Evolutionary conservation across 192 early-diverging fungal genomes (phyloP), one percentile per base, ranked within the genome.

Genomic region (Coemansia sp.): DNA sequence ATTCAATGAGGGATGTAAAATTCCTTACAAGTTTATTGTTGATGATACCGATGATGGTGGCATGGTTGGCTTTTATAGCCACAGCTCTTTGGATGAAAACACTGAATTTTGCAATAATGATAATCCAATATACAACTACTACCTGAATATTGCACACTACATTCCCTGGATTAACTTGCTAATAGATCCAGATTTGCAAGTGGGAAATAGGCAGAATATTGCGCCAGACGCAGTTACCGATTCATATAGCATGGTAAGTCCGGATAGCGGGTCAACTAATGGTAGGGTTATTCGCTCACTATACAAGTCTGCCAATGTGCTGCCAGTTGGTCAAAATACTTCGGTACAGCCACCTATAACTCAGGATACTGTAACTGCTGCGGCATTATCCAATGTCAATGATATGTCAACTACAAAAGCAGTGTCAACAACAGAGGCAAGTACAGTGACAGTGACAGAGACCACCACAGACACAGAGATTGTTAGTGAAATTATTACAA

Each of bases 131-230:
- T 51, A 59, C 21, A 50, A 59, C 50, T 75, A 69, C 59, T 75
- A 75, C 52, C 57, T 67, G 0, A 49, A 65, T 38, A 38, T 75
- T 15, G 48, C 59, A 40, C 57, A 75, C 55, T 75, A 75, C 47
- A 50, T 75, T 2, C 34, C 66, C 1, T 75, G 66, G 72, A 53
- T 53, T 54, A 22, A 42, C 4, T 21, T 23, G 26, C 21, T 36
- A 4, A 57, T 38, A 21, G 63, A 51, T 15, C 21, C 46, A 23
- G 19, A 11, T 0, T 28, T 65, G 10, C 3, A 15, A 17, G 34
- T 12, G 12, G 52, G 25, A 2, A 54, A 54, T 21, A 54, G 25
- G n/a, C 12, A 54, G 2, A 15, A 12, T 54, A 21, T 28, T 22
- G 52, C 3, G 7, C 31, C 31, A 34, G 31, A 34, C 1, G 31